phyloP scores from a whole-genome alignment of 768 basidiomycete species.

The Leccinum obscurum region DNA sequence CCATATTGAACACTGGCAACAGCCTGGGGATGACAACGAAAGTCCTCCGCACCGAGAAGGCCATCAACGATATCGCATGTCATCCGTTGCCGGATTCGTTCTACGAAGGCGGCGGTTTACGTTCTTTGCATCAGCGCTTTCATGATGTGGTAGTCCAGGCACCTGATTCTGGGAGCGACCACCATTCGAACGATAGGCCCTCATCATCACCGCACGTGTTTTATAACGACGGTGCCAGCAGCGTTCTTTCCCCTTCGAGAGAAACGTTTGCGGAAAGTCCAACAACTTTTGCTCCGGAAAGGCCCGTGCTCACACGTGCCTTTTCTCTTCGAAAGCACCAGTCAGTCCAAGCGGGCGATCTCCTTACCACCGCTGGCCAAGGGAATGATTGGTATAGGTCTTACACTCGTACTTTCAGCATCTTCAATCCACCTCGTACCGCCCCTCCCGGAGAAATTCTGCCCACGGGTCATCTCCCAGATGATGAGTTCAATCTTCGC shows the following conservation, averaged over 20 bases:
- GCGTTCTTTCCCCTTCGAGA: conserved; percentile 18
- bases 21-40: conserved; percentile 87
- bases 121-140: conserved; percentile 89
- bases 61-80: conserved; percentile 95
- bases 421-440: conserved; percentile 51
- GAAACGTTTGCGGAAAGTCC: conserved; percentile 29
- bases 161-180: conserved; percentile 54
- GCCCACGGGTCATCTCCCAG: conserved; percentile 31
- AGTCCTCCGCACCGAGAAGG: conserved; percentile 94
- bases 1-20: neutral
- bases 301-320: conserved; percentile 19
- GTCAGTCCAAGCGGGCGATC: conserved; percentile 72
- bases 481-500: conserved; percentile 88
- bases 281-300: neutral
- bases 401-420: conserved; percentile 47
- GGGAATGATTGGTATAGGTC: conserved; percentile 47
- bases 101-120: conserved; percentile 90
- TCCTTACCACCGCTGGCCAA: conserved; percentile 58
- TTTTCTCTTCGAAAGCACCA: conserved; percentile 39
- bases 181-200: conserved; percentile 47
- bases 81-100: conserved; percentile 91
- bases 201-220: conserved; percentile 12
- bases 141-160: conserved; percentile 50
- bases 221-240: conserved; percentile 16
- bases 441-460: conserved; percentile 29